Evolutionary conservation across 2,329 filamentous ascomycete genomes (phyloP), one percentile per base, ranked within the genome.

Genomic region (Penicillium sp.): DNA sequence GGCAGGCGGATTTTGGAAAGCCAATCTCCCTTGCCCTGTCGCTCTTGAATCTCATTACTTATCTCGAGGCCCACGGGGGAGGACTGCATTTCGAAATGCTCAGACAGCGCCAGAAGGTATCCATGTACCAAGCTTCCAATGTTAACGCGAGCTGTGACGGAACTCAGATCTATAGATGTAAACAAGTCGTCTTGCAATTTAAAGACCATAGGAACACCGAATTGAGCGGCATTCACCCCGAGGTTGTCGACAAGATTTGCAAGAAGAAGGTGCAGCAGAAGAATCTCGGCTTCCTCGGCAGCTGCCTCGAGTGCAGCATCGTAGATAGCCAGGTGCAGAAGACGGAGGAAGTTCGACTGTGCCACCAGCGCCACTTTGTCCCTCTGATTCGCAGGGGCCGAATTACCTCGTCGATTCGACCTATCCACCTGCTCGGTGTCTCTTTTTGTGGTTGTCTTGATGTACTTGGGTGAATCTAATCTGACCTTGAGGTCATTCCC

Each of bases 261-360:
- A 38, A 96, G 82, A 12, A 97, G 81, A 4, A 91, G 80, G 69
- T 96, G 91, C 9, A 96, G 79, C 15, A 96, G 77, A 29, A 91
- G 77, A 31, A 96, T 83, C 66, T 96, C 91, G 0, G 85, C 81
- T 61, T 94, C 89, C 44, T 83, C 87, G 27, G 88, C 83, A 23
- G 90, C 81, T 63, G 81, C 86, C 66, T 94, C 89, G 23, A 93
- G 77, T 8, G 90, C 89, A 64, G 90, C 90, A 72, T 97, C 93
- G 73, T 96, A 97, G n/a, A 94, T 83, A 49, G 89, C 88, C 44
- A 97, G 81, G 75, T 97, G 93, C 3, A 97, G 79, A 4, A 96
- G 80, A 53, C 91, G 85, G 49, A 97, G 76, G 70, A 96, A 97
- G 41, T 86, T 87, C n/a, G 86, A 86, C 42, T 83, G 70, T 41